Evolutionary conservation across 768 basidiomycete species (phyloP), one percentile per base, ranked within the genome.

Genomic region (Phlebiopsis flavidoalba): DNA sequence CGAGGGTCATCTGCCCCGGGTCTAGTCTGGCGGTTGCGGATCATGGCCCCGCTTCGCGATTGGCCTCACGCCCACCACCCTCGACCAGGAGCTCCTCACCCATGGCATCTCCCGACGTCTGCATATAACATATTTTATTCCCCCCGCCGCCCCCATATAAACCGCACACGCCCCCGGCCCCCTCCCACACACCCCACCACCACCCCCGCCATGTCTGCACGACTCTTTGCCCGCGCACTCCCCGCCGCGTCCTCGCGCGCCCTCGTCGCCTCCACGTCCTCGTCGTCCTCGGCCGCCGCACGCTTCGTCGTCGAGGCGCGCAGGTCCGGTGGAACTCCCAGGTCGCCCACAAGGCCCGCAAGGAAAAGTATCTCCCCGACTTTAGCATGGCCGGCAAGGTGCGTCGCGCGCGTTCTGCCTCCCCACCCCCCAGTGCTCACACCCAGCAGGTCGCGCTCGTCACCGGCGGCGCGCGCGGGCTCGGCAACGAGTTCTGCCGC

Each of bases 381-480:
- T 89, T 96, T 69, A 93, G 92, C 10, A 82, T 96, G 78, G 78
- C 84, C 70, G 82, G 81, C 69, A 93, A 91, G 80, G 91, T 87
- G 54, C 64, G 73, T 53, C 31, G 59, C 24, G 17, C 53, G 45
- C 58, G 58, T 10, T 40, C 2, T 21, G 31, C 6, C 52, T 24
- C 22, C 60, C 24, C 54, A 46, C 46, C 19, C 53, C 48, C 47
- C 21, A 55, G 45, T n/a, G n/a, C 35, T 64, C 60, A 43, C 57
- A 26, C 37, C 19, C 47, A 22, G 26, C 62, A 96, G 87, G 93
- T 94, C 57, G 93, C 92, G 75, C 77, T 95, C 66, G 87, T 98
- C 54, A 98, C 96, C 43, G 96, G 96, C 50, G 96, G 88, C 57
- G 96, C 95, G 12, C 82, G 91, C 67, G 96, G 96, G 7, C 77